These are phyloP conservation scores for Talaromyces verruculosus DNA, from an alignment of 2,329 filamentous ascomycete species.

Conservation along the genomic window DNA sequence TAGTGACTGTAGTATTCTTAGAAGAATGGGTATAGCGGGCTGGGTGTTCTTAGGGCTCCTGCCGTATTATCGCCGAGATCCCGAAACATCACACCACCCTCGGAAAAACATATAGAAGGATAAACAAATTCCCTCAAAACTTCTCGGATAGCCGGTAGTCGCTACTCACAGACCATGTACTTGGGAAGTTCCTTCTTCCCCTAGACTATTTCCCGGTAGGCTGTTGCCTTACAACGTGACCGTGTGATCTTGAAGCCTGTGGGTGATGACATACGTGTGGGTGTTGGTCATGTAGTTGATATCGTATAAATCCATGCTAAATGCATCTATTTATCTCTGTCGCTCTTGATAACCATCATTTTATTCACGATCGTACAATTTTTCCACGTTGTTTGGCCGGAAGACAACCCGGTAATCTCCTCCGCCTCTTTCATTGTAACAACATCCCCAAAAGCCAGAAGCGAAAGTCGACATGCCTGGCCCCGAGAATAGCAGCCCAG, in stretches of 20 bases:
- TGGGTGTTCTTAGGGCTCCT: neutral
- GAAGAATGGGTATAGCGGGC: neutral
- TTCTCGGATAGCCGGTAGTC: neutral
- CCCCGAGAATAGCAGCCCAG: neutral
- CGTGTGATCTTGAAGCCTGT: slow-evolving; percentile 1
- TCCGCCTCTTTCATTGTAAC: neutral
- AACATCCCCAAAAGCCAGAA: neutral
- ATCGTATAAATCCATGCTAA: slow-evolving; percentile 10
- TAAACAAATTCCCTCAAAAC: slow-evolving; percentile 10
- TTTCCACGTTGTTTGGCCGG: neutral
- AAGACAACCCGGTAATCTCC: neutral
- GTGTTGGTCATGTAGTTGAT: neutral
- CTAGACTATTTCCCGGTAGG: neutral
- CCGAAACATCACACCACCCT: slow-evolving; percentile 21
- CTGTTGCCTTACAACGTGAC: neutral
- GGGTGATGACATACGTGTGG: neutral
- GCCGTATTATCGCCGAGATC: slow-evolving; percentile 22
- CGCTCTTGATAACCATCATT: neutral
- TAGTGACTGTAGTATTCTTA: neutral
- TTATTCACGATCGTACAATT: neutral
- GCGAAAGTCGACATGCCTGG: neutral
- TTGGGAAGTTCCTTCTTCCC: neutral
- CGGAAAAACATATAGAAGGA: neutral
- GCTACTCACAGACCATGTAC: slow-evolving; percentile 1
- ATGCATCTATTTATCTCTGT: neutral